A percentile compares a stretch with the other conserved stretches of the same genome.
These are phyloP conservation scores for Mortierella sp. DNA, from an alignment of 371 early-diverging fungal genomes.

Conservation along the genomic window DNA sequence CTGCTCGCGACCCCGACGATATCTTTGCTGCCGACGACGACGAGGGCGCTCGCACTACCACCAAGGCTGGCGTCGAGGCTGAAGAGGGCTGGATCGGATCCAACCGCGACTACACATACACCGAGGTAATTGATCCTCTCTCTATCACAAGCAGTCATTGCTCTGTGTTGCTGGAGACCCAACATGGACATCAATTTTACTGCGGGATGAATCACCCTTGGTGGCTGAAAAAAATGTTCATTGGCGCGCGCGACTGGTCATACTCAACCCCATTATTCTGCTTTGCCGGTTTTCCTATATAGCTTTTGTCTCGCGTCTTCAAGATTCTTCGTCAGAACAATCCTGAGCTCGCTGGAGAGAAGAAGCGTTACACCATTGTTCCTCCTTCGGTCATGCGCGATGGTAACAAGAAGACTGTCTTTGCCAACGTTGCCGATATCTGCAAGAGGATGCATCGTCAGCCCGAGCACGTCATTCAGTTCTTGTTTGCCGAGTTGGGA, in stretches of 20 bases:
- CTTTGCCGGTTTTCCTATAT: slow-evolving; percentile 7
- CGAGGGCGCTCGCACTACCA: slow-evolving; percentile 71
- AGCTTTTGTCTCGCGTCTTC: slow-evolving; percentile 95
- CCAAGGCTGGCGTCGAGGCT: slow-evolving; percentile 41
- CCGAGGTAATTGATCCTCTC: slow-evolving; percentile 74
- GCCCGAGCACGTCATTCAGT: slow-evolving; percentile 98
- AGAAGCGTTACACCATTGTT: slow-evolving; percentile 92
- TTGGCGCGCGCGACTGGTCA: background rate
- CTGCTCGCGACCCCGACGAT: slow-evolving; percentile 55
- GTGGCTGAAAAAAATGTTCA: background rate
- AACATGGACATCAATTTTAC: background rate
- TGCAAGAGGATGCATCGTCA: slow-evolving; percentile 95
- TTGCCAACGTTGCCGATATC: slow-evolving; percentile 96
- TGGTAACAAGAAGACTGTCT: slow-evolving; percentile 96
- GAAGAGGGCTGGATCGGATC: slow-evolving; percentile 91
- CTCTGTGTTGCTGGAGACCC: background rate
- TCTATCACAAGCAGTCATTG: background rate
- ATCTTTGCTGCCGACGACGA: slow-evolving; percentile 65
- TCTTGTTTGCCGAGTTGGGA: slow-evolving; percentile 98
- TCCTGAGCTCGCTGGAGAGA: slow-evolving; percentile 94
- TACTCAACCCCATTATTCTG: background rate
- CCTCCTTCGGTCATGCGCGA: slow-evolving; percentile 95
- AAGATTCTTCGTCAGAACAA: slow-evolving; percentile 94
- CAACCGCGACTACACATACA: slow-evolving; percentile 95
- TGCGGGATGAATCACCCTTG: slow-evolving; percentile 11